phyloP scores from a whole-genome alignment of 2,329 filamentous ascomycete species.

The Aspergillus sclerotialis region DNA sequence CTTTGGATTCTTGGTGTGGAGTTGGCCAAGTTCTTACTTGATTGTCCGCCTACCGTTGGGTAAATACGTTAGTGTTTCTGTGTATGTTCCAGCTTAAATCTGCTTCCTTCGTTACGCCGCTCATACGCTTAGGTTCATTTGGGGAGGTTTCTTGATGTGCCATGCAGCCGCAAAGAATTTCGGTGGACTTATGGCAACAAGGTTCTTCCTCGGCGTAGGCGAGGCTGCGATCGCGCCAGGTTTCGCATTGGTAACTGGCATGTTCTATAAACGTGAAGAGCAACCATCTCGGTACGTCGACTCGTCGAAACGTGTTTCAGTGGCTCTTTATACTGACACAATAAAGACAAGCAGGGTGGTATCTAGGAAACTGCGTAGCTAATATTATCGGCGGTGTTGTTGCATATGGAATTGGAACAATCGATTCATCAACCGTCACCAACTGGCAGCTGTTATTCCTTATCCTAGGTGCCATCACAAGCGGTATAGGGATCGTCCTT shows the following conservation, averaged over 20 bases:
- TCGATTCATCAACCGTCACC: conserved; percentile 10
- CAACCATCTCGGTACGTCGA: conserved; percentile 21
- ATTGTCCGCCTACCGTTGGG: conserved; percentile 27
- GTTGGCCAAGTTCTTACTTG: conserved; percentile 33
- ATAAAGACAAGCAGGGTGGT: conserved; percentile 27
- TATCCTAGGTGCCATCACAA: conserved; percentile 21
- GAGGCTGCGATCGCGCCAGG: conserved; percentile 24
- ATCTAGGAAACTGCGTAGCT: conserved; percentile 26
- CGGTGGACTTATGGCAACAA: conserved; percentile 30
- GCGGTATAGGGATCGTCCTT: conserved; percentile 11
- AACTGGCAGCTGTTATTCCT: conserved; percentile 27
- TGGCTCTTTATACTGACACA: not conserved
- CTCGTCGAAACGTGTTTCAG: not conserved
- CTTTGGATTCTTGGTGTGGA: conserved; percentile 30
- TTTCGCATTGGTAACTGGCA: conserved; percentile 31
- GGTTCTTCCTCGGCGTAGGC: conserved; percentile 29
- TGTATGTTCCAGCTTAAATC: conserved; percentile 15
- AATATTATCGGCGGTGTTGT: conserved; percentile 22
- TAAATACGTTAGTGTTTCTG: conserved; percentile 21
- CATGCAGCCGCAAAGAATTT: conserved; percentile 23
- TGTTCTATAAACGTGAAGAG: conserved; percentile 28
- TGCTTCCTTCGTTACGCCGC: conserved; percentile 12
- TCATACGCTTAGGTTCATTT: conserved; percentile 24
- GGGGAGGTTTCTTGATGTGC: conserved; percentile 27
- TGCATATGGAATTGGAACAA: conserved; percentile 21